Evolutionary conservation across 2,329 filamentous ascomycete species (phyloP), one percentile per base, ranked within the genome.

Genomic region (Fusarium sp.): DNA sequence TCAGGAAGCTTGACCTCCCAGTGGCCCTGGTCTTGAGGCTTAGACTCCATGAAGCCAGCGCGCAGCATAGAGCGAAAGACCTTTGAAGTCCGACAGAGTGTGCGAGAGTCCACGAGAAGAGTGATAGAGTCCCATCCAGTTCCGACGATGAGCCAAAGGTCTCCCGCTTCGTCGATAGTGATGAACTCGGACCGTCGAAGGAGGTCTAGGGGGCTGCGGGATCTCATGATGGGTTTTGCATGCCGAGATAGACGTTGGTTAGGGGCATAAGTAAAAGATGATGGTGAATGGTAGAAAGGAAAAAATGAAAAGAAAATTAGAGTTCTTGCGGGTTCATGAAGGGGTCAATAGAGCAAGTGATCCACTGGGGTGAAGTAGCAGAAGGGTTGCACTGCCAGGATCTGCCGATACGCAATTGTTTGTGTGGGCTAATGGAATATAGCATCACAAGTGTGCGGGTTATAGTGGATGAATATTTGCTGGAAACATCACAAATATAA

Each of bases 1-100:
- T 55, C 23, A 15, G 32, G 17, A 28, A 55, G 23, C 17, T 30
- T 50, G 4, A 39, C 24, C 19, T 38, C 12, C 51, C 24, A 39
- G 6, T 24, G 23, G 21, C 36, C 32, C 12, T 17, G 44, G 9
- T 17, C 24, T 21, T 28, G 28, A 2, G 24, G 12, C 20, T 32
- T 55, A 7, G 30, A 55, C 23, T 39, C 44, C 15, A 47, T 50
- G 30, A 54, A 54, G 17, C 17, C 19, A 3, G 30, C 44, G 6
- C 24, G 10, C 20, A 50, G 19, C 44, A 50, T 54, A 19, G 44
- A 17, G 14, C 34, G 23, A 36, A 54, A 54, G 20, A 50, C 51
- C 7, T 21, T 38, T n/a, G 44, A 54, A 9, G 51, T 28, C 17
- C 44, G 30, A 10, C 38, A 51, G n/a, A 51, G 24, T 6, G 26